Evolutionary conservation across 1,139 yeast genomes (phyloP).

Genomic region (Saccharomycopsis crataegensis): DNA sequence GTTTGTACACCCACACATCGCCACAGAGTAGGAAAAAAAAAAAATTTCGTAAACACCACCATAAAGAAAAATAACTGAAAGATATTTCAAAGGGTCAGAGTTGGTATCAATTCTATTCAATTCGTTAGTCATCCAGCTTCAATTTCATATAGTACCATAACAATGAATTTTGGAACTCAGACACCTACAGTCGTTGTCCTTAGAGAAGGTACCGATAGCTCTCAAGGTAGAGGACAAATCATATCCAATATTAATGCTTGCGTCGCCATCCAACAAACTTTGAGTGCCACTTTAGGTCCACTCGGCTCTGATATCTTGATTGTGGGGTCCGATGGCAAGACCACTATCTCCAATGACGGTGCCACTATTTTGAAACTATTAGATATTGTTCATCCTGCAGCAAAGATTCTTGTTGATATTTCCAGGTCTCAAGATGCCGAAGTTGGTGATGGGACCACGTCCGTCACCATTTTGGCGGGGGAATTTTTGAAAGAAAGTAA

Average conservation of each 20-base stretch:
- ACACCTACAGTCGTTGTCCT: conserved; percentile 96
- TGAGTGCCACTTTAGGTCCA: conserved; percentile 94
- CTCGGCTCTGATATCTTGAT: conserved; percentile 92
- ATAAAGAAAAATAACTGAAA: too few species aligned
- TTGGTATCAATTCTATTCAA: too few species aligned
- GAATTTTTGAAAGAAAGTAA: conserved; percentile 89
- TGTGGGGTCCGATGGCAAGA: conserved; percentile 73
- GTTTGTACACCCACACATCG: too few species aligned
- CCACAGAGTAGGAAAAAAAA: too few species aligned
- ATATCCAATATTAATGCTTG: conserved; percentile 95
- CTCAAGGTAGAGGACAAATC: conserved; percentile 95
- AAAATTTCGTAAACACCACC: too few species aligned
- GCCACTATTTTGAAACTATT: conserved; percentile 88
- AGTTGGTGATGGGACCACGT: conserved; percentile 98
- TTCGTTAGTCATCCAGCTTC: too few species aligned
- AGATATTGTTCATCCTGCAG: conserved; percentile 98
- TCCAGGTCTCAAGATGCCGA: conserved; percentile 97
- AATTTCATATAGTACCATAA: background rate
- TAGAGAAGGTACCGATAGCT: conserved; percentile 94
- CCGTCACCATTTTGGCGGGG: conserved; percentile 91
- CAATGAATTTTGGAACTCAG: conserved; percentile 83
- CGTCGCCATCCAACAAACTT: conserved; percentile 91
- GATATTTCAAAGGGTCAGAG: too few species aligned
- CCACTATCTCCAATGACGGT: conserved; percentile 96
- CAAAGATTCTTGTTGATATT: conserved; percentile 88